Conservation (phyloP, 345 rosid genomes). For the Geranium brycei region DNA sequence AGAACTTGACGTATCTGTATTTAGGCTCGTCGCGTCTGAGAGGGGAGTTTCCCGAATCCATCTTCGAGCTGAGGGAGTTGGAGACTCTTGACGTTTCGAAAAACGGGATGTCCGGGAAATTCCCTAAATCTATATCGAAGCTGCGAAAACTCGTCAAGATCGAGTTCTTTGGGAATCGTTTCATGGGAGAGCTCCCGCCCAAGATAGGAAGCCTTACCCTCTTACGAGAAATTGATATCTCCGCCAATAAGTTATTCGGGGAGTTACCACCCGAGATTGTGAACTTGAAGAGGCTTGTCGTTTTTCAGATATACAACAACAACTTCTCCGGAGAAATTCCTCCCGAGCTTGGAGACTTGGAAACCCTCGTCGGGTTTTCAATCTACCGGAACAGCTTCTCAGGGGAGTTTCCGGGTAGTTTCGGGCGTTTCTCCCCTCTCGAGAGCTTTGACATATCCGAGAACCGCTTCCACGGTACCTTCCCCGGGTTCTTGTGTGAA, state of each 20-base stretch:
- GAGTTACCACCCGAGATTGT: conserved; percentile 45
- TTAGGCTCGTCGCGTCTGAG: conserved; percentile 26
- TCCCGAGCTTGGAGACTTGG: conserved; percentile 53
- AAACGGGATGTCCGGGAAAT: conserved; percentile 42
- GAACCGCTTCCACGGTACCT: conserved; percentile 55
- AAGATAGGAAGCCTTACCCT: conserved; percentile 40
- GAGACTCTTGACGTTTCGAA: conserved; percentile 42
- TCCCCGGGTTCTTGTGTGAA: conserved; percentile 62
- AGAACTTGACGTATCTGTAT: conserved; percentile 47
- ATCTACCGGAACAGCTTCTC: conserved; percentile 65
- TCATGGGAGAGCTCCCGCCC: conserved; percentile 54
- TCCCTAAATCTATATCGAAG: conserved; percentile 44
- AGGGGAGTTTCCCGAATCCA: conserved; percentile 54
- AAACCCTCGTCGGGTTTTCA: conserved; percentile 38
- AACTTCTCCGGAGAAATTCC: conserved; percentile 57
- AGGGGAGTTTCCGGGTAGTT: conserved; percentile 48
- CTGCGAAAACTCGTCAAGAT: conserved; percentile 43
- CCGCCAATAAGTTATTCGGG: conserved; percentile 40
- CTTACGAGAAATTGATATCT: conserved; percentile 54
- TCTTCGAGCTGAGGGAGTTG: conserved; percentile 32
- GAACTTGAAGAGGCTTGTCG: conserved; percentile 31
- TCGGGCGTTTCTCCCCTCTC: conserved; percentile 54
- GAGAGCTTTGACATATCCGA: conserved; percentile 67
- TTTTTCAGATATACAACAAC: conserved; percentile 47
- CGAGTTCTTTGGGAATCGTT: conserved; percentile 40